Base-by-base conservation (phyloP, 2,329 filamentous ascomycete genomes). In the Septoria linicola region DNA sequence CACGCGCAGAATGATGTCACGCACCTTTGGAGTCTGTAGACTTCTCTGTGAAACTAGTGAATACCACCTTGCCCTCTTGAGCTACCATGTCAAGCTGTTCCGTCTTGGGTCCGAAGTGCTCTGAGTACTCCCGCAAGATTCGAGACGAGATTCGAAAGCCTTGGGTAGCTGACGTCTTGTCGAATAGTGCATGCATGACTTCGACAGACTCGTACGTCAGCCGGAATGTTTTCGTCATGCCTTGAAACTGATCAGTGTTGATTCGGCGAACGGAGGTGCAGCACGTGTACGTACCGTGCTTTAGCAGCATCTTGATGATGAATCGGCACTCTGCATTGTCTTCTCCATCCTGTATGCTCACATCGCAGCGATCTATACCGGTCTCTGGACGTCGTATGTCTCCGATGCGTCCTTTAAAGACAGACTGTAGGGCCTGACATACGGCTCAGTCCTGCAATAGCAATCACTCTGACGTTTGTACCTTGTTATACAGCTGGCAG, bases 31-130 rank as follows among this genome's bases (percentile, higher is more conserved):
- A 83, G 60, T 83, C 85, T 49, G 83, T 79, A 7, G 86, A 82
- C 71, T 89, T 91, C 67, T 91, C 88, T 0, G 87, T 90, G 63
- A 88, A 91, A 65, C 87, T 90, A 20, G 87, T 88, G 62, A 92
- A 88, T 51, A 88, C 87, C 13, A 87, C 78, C 53, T 80, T 79
- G 8, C 74, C 83, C 40, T 86, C 80, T 46, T 87, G 82, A 10
- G 84, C 83, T 63, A 87, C 86, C 57, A 92, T 85, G 60, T 91
- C 88, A 2, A 92, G 78, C 59, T 90, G 85, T 67, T 92, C 88
- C 25, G 88, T 89, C 4, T 86, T 87, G 1, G 85, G 85, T 0
- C 87, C 86, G 63, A 91, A 91, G 64, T 89, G 87, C 53, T 91
- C 88, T 70, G 88, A 84, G 55, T 89, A 80, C 61, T 90, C 86